Base-by-base conservation (phyloP, 179 eudicot species). In the Gypsophila paniculata region DNA sequence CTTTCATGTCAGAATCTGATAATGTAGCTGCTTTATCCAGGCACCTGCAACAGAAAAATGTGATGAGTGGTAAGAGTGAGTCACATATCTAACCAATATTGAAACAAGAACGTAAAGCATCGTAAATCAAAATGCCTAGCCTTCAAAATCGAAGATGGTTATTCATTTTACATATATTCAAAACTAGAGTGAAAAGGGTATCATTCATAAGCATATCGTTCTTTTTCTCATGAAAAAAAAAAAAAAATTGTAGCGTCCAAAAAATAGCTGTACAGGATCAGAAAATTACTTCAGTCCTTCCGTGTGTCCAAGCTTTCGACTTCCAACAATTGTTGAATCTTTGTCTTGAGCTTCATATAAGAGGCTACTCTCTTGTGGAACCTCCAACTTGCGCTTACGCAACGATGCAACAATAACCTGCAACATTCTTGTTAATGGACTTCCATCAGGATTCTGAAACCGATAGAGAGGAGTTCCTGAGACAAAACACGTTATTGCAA, bases 241-340 rank as follows among this genome's bases (percentile, higher is more conserved):
- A 18, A 39, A 21, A 21, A 21, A 39, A 26, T 62, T 38, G 67
- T 17, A n/a, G 67, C 66, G 15, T 61, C 1, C 9, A 19, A 42
- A 1, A 36, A 44, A 2, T 38, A 36, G 13, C 8, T 10, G 15
- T 3, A 61, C 53, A 60, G 21, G 36, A 61, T 62, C 13, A 15
- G 64, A 57, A 65, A 59, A 73, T 80, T 82, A 86, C 93, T 67
- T 82, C 78, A 85, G 66, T 71, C 85, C 87, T 21, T 89, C 77
- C 0, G 93, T 80, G 63, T 89, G 93, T 63, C 78, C 82, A 59
- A 89, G 85, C 72, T 82, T 86, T 74, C 93, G 85, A 62, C 82
- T 78, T 62, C 78, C 76, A 51, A 82, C 83, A 22, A 85, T 84
- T 6, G 61, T 75, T 36, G 88, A 81, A 75, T 74, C 80, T 46